These are phyloP conservation scores for Karstenula rhodostoma DNA, from an alignment of 2,329 filamentous ascomycete species.

Conservation along the genomic window DNA sequence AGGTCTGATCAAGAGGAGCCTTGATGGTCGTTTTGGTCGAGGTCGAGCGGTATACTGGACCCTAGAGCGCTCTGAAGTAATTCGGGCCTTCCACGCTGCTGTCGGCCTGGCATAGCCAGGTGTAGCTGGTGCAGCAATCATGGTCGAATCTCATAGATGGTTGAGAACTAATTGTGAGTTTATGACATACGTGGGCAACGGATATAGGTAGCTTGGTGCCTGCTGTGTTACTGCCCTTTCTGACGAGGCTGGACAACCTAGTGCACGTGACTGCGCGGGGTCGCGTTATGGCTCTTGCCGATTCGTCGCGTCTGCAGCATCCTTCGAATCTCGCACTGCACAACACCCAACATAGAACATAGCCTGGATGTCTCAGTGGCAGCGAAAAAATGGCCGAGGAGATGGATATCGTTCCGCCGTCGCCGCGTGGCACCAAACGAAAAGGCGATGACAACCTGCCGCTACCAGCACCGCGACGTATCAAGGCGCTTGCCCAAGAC, in stretches of 20 bases:
- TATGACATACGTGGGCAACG: no score
- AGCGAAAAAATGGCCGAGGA: constrained; percentile 35
- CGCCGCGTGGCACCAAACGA: constrained; percentile 47
- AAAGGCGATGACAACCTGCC: constrained; percentile 45
- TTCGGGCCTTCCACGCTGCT: not conserved
- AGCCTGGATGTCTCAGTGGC: not conserved
- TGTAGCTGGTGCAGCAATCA: not conserved
- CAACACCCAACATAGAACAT: not conserved
- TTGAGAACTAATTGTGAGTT: not conserved
- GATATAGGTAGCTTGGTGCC: not conserved
- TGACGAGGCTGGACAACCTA: not conserved
- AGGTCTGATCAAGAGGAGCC: not conserved
- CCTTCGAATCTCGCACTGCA: not conserved
- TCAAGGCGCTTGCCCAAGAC: constrained; percentile 84
- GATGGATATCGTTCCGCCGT: constrained; percentile 37
- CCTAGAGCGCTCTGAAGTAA: not conserved
- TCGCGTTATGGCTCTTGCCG: constrained; percentile 28
- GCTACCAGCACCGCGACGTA: constrained; percentile 53
- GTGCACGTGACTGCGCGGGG: constrained; percentile 31
- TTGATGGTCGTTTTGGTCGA: not conserved
- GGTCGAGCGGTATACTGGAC: not conserved
- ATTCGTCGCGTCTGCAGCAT: constrained; percentile 16
- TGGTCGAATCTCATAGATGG: not conserved
- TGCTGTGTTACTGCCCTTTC: no score
- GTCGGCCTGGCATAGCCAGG: not conserved